Evolutionary conservation across 345 rosid genomes (phyloP), one percentile per base, ranked within the genome.

Genomic region (Draba incana): DNA sequence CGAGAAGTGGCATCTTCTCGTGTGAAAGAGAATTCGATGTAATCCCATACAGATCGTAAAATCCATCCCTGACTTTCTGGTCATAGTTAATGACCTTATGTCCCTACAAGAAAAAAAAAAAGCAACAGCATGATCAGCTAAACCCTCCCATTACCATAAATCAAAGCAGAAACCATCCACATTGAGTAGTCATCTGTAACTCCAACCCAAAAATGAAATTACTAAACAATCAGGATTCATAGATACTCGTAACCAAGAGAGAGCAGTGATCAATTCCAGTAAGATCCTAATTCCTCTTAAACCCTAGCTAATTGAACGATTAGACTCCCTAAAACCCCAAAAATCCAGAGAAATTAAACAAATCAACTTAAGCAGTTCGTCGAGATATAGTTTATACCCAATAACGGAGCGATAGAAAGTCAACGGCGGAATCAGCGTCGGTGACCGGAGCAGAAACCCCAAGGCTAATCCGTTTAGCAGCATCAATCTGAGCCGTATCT

Each of bases 391-490:
- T 77, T 24, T 70, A 66, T 74, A 92, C 98, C 98, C 98, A 92
- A 72, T 90, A 92, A 7, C 88, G 90, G 15, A 85, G 88, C 39
- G 98, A 84, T 16, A 90, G 88, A 42, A 86, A 84, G 75, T 89
- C 88, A 38, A 79, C 82, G 39, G 79, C 80, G 25, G 88, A 61
- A 37, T 80, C 89, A 10, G 81, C 67, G 39, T 82, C 79, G 3
- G 80, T 65, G 31, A 79, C 84, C 10, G 88, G 64, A 69, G 83
- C 75, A 13, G 86, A 72, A 76, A 87, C 81, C 15, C 90, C 92
- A 28, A 92, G 92, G 77, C 98, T 92, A 76, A 92, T 92, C 84
- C 88, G 78, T 83, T 92, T 92, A 47, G 97, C 98, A 1, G 97
- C 95, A 41, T 90, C 97, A 80, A 92, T 84, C 97, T 92, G 93